phyloP scores from a whole-genome alignment of 768 basidiomycete genomes.

The Leccinum broughii region DNA sequence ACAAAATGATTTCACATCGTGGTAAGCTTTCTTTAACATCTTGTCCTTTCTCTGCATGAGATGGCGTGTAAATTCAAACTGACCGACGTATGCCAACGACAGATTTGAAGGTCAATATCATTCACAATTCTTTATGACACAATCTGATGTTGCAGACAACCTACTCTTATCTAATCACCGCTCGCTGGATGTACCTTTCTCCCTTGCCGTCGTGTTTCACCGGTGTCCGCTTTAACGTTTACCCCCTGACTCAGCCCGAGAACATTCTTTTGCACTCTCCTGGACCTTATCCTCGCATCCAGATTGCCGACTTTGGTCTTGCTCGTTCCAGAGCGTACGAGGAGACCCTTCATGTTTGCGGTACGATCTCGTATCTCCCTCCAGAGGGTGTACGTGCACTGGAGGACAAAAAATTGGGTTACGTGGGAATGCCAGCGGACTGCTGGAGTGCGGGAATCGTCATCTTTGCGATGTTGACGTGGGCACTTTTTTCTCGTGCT shows the following conservation, averaged over 20 bases:
- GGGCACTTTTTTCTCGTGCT: constrained; percentile 33
- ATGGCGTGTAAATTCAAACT: background rate
- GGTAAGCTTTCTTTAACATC: constrained; percentile 42
- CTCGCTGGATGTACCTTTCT: background rate
- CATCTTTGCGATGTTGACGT: constrained; percentile 84
- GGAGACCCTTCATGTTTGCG: constrained; percentile 83
- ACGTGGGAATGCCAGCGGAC: constrained; percentile 82
- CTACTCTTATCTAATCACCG: background rate
- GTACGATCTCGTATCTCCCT: constrained; percentile 84
- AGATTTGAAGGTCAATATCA: constrained; percentile 62
- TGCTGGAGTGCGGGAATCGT: constrained; percentile 88
- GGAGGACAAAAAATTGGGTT: constrained; percentile 71
- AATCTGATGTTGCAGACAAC: constrained; percentile 1
- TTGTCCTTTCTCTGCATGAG: background rate
- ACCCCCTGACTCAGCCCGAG: constrained; percentile 56
- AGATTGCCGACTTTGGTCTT: constrained; percentile 86
- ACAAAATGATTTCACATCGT: constrained; percentile 73
- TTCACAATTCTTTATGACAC: background rate
- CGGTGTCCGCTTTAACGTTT: background rate
- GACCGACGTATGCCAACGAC: constrained; percentile 4
- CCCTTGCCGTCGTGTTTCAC: background rate
- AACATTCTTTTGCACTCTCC: constrained; percentile 77
- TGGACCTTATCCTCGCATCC: constrained; percentile 82
- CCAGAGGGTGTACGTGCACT: constrained; percentile 83
- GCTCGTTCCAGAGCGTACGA: constrained; percentile 77